Conservation (phyloP, 805 yeast genomes). For the Ogataea trehalophila region DNA sequence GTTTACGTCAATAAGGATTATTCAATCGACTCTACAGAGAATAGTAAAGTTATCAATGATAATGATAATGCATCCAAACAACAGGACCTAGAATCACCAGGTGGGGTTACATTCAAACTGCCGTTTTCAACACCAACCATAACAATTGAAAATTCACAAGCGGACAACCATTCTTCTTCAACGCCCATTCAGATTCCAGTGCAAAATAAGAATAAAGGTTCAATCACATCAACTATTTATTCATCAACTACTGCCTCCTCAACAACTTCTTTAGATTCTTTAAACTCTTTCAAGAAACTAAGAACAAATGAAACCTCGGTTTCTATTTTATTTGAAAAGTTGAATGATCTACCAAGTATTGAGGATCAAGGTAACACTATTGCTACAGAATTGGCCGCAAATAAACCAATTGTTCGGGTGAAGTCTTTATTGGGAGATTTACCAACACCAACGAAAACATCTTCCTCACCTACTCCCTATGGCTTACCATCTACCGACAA, state of each 20-base stretch:
- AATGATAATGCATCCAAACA: conserved; percentile 5
- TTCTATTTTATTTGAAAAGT: conserved; percentile 19
- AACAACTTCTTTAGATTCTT: conserved; percentile 12
- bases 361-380: conserved; percentile 17
- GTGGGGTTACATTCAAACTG: conserved; percentile 19
- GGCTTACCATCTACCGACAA: not conserved
- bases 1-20: conserved; percentile 21
- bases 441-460: conserved; percentile 4
- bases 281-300: conserved; percentile 11
- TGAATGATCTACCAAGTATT: conserved; percentile 22
- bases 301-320: conserved; percentile 20
- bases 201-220: conserved; percentile 5
- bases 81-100: conserved; percentile 8
- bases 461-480: conserved; percentile 4
- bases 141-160: conserved; percentile 8
- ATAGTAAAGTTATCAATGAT: conserved; percentile 1
- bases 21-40: conserved; percentile 5
- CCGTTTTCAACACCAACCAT: conserved; percentile 20
- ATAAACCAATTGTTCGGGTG: conserved; percentile 14
- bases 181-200: conserved; percentile 1
- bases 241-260: conserved; percentile 8
- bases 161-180: not conserved
- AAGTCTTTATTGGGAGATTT: conserved; percentile 20
- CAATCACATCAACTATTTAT: conserved; percentile 7
- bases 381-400: conserved; percentile 9